A percentile compares a stretch with the other conserved stretches of the same genome.
Conservation (phyloP, 2,329 filamentous ascomycete species). For the Lasiodiplodia sp. region DNA sequence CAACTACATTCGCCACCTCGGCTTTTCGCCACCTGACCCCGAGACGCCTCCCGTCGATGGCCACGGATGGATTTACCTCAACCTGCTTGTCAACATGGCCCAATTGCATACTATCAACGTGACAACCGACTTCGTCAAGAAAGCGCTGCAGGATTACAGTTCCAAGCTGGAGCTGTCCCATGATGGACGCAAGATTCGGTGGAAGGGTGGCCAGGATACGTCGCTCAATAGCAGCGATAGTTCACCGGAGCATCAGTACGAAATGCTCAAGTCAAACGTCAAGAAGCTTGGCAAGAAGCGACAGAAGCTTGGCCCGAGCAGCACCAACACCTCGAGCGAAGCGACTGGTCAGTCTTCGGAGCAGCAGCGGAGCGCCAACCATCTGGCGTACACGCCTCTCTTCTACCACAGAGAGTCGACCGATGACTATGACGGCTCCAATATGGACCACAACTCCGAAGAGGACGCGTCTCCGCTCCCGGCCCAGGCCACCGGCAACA, state of each 20-base stretch:
- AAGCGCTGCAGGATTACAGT: slow-evolving; percentile 73
- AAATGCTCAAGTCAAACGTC: not conserved
- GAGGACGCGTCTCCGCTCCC: slow-evolving; percentile 45
- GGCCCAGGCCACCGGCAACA: slow-evolving; percentile 40
- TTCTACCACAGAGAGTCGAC: slow-evolving; percentile 56
- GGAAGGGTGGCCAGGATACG: slow-evolving; percentile 73
- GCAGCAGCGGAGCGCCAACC: slow-evolving; percentile 32
- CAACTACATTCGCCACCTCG: slow-evolving; percentile 78
- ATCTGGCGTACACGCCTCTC: slow-evolving; percentile 55
- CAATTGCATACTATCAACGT: slow-evolving; percentile 87
- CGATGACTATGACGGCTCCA: slow-evolving; percentile 33
- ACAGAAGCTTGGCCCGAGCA: slow-evolving; percentile 35
- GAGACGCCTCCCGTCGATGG: slow-evolving; percentile 54
- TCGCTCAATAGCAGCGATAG: slow-evolving; percentile 73
- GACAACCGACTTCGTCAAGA: slow-evolving; percentile 77
- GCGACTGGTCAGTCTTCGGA: slow-evolving; percentile 32
- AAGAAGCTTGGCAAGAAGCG: slow-evolving; percentile 33
- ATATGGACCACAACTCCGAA: slow-evolving; percentile 1
- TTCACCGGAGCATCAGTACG: slow-evolving; percentile 39
- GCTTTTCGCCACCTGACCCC: slow-evolving; percentile 67
- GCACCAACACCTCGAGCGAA: slow-evolving; percentile 34
- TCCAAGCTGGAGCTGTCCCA: slow-evolving; percentile 77
- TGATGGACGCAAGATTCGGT: slow-evolving; percentile 80
- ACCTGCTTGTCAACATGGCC: slow-evolving; percentile 80
- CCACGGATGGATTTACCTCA: slow-evolving; percentile 84